phyloP scores from a whole-genome alignment of 1,284 basidiomycete species.

The Rhizoctonia solani region DNA sequence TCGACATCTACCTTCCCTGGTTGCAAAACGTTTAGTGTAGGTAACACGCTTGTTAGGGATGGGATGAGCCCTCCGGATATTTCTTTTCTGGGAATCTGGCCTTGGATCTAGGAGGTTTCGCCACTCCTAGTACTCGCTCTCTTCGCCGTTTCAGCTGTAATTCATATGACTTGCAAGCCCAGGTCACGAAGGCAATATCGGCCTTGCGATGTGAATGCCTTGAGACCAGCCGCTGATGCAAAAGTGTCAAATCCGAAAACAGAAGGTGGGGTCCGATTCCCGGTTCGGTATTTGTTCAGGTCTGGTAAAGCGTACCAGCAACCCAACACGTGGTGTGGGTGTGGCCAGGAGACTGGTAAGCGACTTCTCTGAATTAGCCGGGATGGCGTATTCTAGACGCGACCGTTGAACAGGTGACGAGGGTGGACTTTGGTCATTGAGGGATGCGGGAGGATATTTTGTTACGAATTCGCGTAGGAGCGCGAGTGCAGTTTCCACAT shows the following conservation, averaged over 20 bases:
- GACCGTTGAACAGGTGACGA: conserved; percentile 31
- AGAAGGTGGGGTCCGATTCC: conserved; percentile 36
- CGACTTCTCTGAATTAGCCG: background rate
- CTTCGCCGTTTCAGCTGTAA: conserved; percentile 32
- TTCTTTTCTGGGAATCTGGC: background rate
- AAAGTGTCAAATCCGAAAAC: conserved; percentile 36
- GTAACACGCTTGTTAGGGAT: conserved; percentile 14
- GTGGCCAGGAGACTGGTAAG: conserved; percentile 25
- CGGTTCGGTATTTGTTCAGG: conserved; percentile 37
- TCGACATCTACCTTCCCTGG: background rate
- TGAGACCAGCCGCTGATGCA: conserved; percentile 38
- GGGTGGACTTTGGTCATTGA: conserved; percentile 11
- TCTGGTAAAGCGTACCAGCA: conserved; percentile 37
- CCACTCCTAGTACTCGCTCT: conserved; percentile 7
- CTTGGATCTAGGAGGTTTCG: conserved; percentile 4
- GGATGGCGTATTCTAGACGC: conserved; percentile 22
- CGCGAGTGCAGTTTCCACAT: conserved; percentile 57
- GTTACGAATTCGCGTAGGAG: conserved; percentile 60
- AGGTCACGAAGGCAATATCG: conserved; percentile 35
- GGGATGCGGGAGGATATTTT: conserved; percentile 58
- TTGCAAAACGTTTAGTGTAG: background rate
- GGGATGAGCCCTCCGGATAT: background rate
- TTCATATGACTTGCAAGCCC: conserved; percentile 36
- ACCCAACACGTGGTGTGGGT: conserved; percentile 30
- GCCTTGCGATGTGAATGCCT: conserved; percentile 21